Percentiles rank a stretch among this genome's conserved stretches.
phyloP scores from a whole-genome alignment of 2,329 filamentous ascomycete genomes.

The Fusarium avenaceum region DNA sequence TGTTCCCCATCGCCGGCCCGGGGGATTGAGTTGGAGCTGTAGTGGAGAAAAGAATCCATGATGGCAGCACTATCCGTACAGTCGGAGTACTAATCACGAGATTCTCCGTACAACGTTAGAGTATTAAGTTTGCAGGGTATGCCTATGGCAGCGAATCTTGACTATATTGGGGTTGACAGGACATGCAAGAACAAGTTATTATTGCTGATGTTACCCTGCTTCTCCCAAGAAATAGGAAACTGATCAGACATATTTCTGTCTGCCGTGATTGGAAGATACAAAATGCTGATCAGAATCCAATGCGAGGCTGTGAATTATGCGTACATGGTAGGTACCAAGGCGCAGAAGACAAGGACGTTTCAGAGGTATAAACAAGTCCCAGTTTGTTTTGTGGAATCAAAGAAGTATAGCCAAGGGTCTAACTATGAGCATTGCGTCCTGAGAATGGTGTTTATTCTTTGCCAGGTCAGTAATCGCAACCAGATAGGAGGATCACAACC shows the following conservation, averaged over 20 bases:
- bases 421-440: not conserved
- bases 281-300: slow-evolving; percentile 16
- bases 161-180: not conserved
- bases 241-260: not conserved
- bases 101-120: not conserved
- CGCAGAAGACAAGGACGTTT: slow-evolving; percentile 16
- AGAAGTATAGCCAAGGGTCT: not conserved
- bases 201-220: not conserved
- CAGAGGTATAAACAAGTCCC: not conserved
- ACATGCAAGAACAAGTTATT: not conserved
- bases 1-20: slow-evolving; percentile 20
- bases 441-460: not conserved
- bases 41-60: not conserved
- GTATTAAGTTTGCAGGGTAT: slow-evolving; percentile 19
- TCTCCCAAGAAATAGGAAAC: not conserved
- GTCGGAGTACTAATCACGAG: not conserved
- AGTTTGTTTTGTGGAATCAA: slow-evolving; percentile 18
- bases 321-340: slow-evolving; percentile 4
- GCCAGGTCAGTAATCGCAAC: not conserved
- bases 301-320: slow-evolving; percentile 15
- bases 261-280: not conserved
- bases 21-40: not conserved
- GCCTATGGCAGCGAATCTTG: not conserved
- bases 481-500: not conserved
- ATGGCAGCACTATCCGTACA: not conserved